phyloP scores from a whole-genome alignment of 108 stramenopile species.

The Parietichytrium sp. region DNA sequence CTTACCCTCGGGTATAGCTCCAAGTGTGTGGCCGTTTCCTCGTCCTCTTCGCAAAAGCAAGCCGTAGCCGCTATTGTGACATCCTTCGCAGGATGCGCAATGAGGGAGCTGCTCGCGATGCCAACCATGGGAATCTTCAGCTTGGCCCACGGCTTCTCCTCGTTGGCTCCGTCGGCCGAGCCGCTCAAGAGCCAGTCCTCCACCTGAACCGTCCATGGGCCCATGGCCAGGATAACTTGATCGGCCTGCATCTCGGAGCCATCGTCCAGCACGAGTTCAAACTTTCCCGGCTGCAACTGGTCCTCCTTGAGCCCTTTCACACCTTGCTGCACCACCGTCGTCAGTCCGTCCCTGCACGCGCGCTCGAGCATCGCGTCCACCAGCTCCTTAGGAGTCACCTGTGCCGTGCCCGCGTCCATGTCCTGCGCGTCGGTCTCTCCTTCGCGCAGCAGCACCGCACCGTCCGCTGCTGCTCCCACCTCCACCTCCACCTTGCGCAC shows the following conservation, averaged over 20 bases:
- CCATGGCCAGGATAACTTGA: slow-evolving; percentile 42
- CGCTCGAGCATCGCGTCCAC: slow-evolving; percentile 57
- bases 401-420: slow-evolving; percentile 64
- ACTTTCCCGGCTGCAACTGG: background rate
- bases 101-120: slow-evolving; percentile 54
- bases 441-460: slow-evolving; percentile 47
- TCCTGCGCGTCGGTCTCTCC: slow-evolving; percentile 32
- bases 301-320: slow-evolving; percentile 48
- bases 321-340: slow-evolving; percentile 52
- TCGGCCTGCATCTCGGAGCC: background rate
- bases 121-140: slow-evolving; percentile 47
- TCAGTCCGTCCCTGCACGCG: slow-evolving; percentile 49
- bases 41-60: slow-evolving; percentile 90
- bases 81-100: slow-evolving; percentile 41
- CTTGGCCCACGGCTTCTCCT: no score
- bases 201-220: slow-evolving; percentile 44
- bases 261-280: background rate
- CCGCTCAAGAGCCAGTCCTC: slow-evolving; percentile 45
- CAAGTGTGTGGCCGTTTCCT: slow-evolving; percentile 73
- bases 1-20: slow-evolving; percentile 51
- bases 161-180: no score
- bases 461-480: slow-evolving; percentile 62
- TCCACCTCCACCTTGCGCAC: slow-evolving; percentile 57
- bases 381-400: slow-evolving; percentile 70
- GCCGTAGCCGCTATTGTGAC: slow-evolving; percentile 79